These are phyloP conservation scores for Boechera divaricarpa DNA, from an alignment of 345 rosid species.

Conservation along the genomic window DNA sequence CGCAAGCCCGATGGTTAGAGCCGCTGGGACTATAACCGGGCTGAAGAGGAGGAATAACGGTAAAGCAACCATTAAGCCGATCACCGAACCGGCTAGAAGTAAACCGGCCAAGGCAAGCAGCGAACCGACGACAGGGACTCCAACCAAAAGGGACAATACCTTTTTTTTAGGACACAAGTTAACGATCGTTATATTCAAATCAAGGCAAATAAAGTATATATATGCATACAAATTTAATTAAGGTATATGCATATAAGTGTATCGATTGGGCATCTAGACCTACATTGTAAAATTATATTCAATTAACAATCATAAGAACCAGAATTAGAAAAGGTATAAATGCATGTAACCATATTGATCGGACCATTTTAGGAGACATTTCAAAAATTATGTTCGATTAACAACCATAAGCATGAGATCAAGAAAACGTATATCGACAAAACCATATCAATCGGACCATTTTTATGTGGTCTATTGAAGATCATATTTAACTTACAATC, in stretches of 20 bases:
- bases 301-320: not conserved
- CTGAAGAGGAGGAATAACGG: slow-evolving; percentile 64
- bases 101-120: slow-evolving; percentile 56
- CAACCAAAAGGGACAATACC: slow-evolving; percentile 49
- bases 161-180: slow-evolving; percentile 19
- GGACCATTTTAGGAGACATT: not conserved
- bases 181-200: not conserved
- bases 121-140: slow-evolving; percentile 53
- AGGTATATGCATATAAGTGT: not conserved
- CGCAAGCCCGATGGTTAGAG: slow-evolving; percentile 55
- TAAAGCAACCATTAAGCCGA: slow-evolving; percentile 46
- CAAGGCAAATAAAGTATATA: not conserved
- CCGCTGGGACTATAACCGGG: slow-evolving; percentile 66
- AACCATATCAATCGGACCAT: not conserved
- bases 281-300: not conserved
- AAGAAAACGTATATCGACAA: not conserved
- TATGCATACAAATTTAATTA: not conserved
- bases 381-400: not conserved
- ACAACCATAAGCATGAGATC: not conserved
- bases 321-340: not conserved
- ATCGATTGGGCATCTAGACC: not conserved
- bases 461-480: not conserved
- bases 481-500: too few species aligned
- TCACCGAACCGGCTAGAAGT: slow-evolving; percentile 51
- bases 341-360: not conserved